Conservation (phyloP, 2,329 filamentous ascomycete genomes). For the Tolypocladium tropicale region DNA sequence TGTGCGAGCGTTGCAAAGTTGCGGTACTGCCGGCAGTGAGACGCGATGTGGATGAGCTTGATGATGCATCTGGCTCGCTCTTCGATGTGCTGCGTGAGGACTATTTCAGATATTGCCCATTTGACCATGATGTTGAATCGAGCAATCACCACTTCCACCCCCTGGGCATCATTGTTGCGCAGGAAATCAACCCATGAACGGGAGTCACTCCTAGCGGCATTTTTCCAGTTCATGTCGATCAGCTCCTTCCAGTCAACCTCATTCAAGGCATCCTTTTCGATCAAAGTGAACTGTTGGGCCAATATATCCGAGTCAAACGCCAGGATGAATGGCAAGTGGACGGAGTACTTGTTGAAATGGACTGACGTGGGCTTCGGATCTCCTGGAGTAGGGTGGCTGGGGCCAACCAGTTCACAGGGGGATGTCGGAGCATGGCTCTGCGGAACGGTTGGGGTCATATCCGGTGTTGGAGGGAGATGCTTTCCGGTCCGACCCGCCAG, state of each 20-base stretch:
- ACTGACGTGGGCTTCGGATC: conserved; percentile 19
- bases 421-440: conserved; percentile 16
- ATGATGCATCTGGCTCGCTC: conserved; percentile 69
- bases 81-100: conserved; percentile 60
- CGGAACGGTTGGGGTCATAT: conserved; percentile 33
- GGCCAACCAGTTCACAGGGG: conserved; percentile 14
- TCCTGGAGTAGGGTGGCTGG: conserved; percentile 25
- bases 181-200: conserved; percentile 78
- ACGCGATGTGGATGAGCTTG: conserved; percentile 74
- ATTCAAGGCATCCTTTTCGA: conserved; percentile 76
- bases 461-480: conserved; percentile 30
- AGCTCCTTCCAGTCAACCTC: conserved; percentile 85
- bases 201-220: conserved; percentile 51
- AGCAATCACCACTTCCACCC: conserved; percentile 75
- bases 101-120: conserved; percentile 71
- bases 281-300: conserved; percentile 74
- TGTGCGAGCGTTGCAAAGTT: conserved; percentile 82
- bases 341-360: conserved; percentile 29
- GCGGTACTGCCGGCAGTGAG: conserved; percentile 62
- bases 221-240: conserved; percentile 75
- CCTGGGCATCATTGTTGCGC: conserved; percentile 58
- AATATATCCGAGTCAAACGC: conserved; percentile 71
- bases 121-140: conserved; percentile 85
- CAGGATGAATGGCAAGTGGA: conserved; percentile 69
- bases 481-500: conserved; percentile 6